Base-by-base conservation (phyloP, 352 stramenopile genomes). In the Phytophthora ohioensis region DNA sequence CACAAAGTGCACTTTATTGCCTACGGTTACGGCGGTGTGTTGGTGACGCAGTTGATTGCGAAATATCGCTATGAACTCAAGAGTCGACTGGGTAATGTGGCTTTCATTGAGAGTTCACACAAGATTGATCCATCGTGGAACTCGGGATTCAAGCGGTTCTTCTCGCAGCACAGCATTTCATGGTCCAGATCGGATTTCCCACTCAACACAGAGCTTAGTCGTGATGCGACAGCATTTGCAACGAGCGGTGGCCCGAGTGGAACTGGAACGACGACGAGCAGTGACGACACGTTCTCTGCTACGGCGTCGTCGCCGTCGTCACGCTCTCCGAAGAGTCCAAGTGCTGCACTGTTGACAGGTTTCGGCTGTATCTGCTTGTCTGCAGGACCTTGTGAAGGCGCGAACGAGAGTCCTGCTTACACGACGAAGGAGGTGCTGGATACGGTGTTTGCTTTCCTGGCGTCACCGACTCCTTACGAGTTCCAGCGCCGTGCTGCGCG, bases 1-100 rank as follows among this genome's bases (percentile, higher is more conserved):
- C 80, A 93, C 62, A 91, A 96, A 58, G 94, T 97, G 62, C 91
- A 95, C 68, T 94, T 98, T 56, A 90, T 97, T 54, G 88, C 84
- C 7, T 96, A 95, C 60, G 92, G 92, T 27, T 95, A 94, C 48
- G 88, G 88, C 7, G 92, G 92, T 12, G 68, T 88, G 4, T 64
- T 93, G 15, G 86, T 97, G 1, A 82, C 88, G 38, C 88, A 94
- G 21, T 68, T 97, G 17, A 84, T 98, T 31, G 85, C 93, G 31
- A 86, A 94, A 54, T 91, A 93, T 49, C 71, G 81, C 31, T 86
- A 88, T 57, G 86, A 93, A 60, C 80, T 95, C 46, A 87, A 91
- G 60, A 92, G 90, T 54, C 76, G 90, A 27, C 78, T 97, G 31
- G 89, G 84, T 2, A 96, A 91, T 58, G 88, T 98, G 10, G 89